Base-by-base conservation (phyloP, 176 grass and related monocot genomes). In the Chrysopogon serrulatus region DNA sequence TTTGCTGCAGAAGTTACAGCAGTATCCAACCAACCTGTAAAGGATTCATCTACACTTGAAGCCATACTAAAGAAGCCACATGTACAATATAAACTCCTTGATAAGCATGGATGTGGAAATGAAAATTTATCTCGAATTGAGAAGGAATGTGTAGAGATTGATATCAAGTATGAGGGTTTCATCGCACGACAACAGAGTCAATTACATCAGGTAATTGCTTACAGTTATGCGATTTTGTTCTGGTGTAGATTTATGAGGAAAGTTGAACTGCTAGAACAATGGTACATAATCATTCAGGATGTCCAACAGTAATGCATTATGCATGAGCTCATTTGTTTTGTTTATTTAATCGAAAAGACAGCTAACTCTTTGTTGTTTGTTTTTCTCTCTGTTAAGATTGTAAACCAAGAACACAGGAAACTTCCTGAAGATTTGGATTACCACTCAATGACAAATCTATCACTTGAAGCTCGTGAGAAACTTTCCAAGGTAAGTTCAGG, bases 111-210 rank as follows among this genome's bases (percentile, higher is more conserved):
- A 42, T 92, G 80, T 51, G 96, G 96, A 72, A 94, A 92, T 47
- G 79, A 87, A 67, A 72, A 61, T 87, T 92, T 98, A 64, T 96
- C 96, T 35, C 75, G 53, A 83, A 90, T 77, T 74, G 93, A 98
- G 89, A 98, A 98, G 88, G 93, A 98, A 77, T 98, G 96, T n/a
- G 91, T 95, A 35, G 96, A 96, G 93, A 94, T 98, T 87, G 96
- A 98, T 88, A 95, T 98, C 70, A 98, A 96, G 59, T 98, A 94
- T 10, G 87, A 86, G 71, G 96, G 96, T 65, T 98, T 95, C 49
- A 98, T 98, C 40, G 82, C 82, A 76, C 86, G 96, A 10, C 93
- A 98, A 71, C 86, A 83, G 41, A 94, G 93, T 49, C 96, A 98
- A 37, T 84, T 98, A 67, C 96, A 96, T 65, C 96, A 98, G 93